Evolutionary conservation across 2,329 filamentous ascomycete genomes (phyloP).

Genomic region (Phialophora verrucosa): DNA sequence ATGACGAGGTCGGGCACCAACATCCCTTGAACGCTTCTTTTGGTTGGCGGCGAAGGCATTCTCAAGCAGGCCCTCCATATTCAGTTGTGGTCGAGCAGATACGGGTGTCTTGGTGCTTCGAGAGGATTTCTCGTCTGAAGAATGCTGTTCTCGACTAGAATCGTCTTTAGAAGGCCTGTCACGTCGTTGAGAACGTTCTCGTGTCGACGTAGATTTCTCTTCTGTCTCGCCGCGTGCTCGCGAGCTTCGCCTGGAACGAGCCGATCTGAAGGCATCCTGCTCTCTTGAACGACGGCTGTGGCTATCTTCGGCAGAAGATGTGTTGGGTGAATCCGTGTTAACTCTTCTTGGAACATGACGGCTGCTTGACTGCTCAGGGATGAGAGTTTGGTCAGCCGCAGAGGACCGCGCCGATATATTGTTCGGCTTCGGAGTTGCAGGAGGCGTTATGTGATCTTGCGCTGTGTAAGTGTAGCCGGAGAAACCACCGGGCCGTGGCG

Average conservation of each 20-base stretch:
- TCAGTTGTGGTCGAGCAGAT: conserved; percentile 30
- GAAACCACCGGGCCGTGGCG: conserved; percentile 22
- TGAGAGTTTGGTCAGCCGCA: conserved; percentile 10
- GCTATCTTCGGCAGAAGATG: conserved; percentile 38
- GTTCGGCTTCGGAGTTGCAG: conserved; percentile 32
- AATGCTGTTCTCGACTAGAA: conserved; percentile 10
- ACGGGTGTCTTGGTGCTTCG: conserved; percentile 24
- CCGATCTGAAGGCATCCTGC: conserved; percentile 25
- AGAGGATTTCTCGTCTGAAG: conserved; percentile 15
- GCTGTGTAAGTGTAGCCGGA: conserved; percentile 30
- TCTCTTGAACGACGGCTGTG: conserved; percentile 15
- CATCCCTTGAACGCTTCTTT: conserved; percentile 23
- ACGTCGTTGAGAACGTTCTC: conserved; percentile 20
- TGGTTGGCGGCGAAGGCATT: conserved; percentile 35
- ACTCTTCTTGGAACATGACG: conserved; percentile 14
- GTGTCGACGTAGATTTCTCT: conserved; percentile 10
- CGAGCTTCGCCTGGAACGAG: conserved; percentile 27
- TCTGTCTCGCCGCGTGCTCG: conserved; percentile 16
- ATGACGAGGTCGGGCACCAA: conserved; percentile 27
- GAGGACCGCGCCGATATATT: conserved; percentile 28
- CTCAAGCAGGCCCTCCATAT: conserved; percentile 37
- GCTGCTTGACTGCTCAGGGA: conserved; percentile 9
- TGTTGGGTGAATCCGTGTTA: conserved; percentile 36
- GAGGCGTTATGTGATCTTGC: conserved; percentile 36
- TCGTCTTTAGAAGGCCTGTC: conserved; percentile 22